Base-by-base conservation (phyloP, 345 rosid genomes). In the Microthlaspi erraticum region DNA sequence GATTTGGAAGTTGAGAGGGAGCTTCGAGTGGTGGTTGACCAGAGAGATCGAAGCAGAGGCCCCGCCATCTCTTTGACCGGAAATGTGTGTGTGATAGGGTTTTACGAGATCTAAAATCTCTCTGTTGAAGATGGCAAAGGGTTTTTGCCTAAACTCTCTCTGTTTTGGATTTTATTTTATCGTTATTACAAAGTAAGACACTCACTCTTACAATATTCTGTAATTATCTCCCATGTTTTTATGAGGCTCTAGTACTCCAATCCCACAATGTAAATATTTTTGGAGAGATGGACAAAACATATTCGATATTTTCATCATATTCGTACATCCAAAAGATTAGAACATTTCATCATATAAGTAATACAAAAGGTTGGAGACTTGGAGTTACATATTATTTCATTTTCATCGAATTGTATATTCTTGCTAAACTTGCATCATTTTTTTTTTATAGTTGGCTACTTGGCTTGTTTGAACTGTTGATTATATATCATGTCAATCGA, bases 41-140 rank as follows among this genome's bases (percentile, higher is more conserved):
- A 80, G 60, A 94, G 84, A 39, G 86, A 80, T 29, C 97, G 98
- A 48, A 94, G 84, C 54, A 91, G 58, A 71, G 91, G 92, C 38
- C 92, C 93, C 20, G 77, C 93, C 97, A 91, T 94, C 60, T 63
- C 19, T 8, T 52, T 33, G 1, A 7, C 17, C 38, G 37, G 69
- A 42, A 64, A n/a, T n/a, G n/a, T 3, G 23, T 51, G 63, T 55
- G 70, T 32, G 73, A 57, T 42, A 71, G 80, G 80, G 76, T 76
- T 76, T 76, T 70, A 67, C 68, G 41, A 70, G 79, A 68, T 75
- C 79, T 75, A 17, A 60, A 49, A 6, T 51, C 68, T n/a, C n/a
- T 50, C 16, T 14, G 60, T 2, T 0, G 51, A 53, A 2, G 32
- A 74, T 11, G 66, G 13, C 49, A 16, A 74, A 57, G 67, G 79